Evolutionary conservation across 1,139 yeast species (phyloP).

Genomic region (Pneumocystis wakefieldiae): DNA sequence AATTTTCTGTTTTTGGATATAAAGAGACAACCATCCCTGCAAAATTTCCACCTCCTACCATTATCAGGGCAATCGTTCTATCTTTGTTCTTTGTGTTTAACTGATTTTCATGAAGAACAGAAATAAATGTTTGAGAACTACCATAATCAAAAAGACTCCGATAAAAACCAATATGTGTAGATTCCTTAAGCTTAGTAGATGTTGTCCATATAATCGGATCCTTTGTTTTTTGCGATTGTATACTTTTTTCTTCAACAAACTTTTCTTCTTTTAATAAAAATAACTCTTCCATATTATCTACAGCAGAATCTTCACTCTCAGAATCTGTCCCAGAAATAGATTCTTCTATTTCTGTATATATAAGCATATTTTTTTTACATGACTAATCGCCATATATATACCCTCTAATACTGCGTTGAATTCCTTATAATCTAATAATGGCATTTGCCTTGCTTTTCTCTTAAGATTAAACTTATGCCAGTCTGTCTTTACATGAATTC

Average conservation of each 20-base stretch:
- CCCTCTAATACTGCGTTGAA: conserved; percentile 43
- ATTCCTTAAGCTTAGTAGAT: not conserved
- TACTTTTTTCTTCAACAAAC: conserved; percentile 14
- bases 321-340: not conserved
- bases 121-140: not conserved
- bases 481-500: conserved; percentile 47
- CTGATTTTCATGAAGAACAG: not conserved
- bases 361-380: not conserved
- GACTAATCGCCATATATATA: conserved; percentile 5
- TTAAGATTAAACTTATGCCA: conserved; percentile 47
- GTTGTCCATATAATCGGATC: not conserved
- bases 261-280: conserved; percentile 26
- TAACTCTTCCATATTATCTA: conserved; percentile 12
- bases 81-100: not conserved
- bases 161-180: not conserved
- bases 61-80: conserved; percentile 42
- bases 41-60: conserved; percentile 98
- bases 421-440: conserved; percentile 40
- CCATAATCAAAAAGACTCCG: not conserved
- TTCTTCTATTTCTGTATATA: not conserved
- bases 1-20: conserved; percentile 36
- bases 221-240: not conserved
- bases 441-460: conserved; percentile 34
- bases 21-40: conserved; percentile 76
- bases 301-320: not conserved